Evolutionary conservation across 805 yeast genomes (phyloP).

Genomic region (Candida silvicultrix): DNA sequence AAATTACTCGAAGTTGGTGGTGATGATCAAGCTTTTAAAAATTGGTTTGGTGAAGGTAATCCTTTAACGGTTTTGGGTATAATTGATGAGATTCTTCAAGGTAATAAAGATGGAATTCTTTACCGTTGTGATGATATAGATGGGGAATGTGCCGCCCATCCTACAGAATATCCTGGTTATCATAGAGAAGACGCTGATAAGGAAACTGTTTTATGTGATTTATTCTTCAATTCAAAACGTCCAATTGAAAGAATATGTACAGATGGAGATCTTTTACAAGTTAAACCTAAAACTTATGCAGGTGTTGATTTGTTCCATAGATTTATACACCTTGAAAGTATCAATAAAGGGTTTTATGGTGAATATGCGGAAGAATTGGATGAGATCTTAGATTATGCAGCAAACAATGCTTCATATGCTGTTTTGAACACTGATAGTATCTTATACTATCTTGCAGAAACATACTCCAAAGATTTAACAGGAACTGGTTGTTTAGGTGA

Average conservation of each 20-base stretch:
- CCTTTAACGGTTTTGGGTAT: slow-evolving; percentile 26
- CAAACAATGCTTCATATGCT: slow-evolving; percentile 24
- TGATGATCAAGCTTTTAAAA: slow-evolving; percentile 21
- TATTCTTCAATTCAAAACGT: slow-evolving; percentile 24
- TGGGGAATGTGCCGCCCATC: slow-evolving; percentile 21
- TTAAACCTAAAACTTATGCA: slow-evolving; percentile 24
- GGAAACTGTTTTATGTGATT: slow-evolving; percentile 31
- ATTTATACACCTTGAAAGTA: slow-evolving; percentile 23
- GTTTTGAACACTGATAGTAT: slow-evolving; percentile 24
- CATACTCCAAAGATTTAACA: slow-evolving; percentile 16
- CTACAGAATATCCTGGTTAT: slow-evolving; percentile 28
- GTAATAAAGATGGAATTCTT: slow-evolving; percentile 22
- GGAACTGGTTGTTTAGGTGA: slow-evolving; percentile 9
- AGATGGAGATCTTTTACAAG: slow-evolving; percentile 23
- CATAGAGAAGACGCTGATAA: slow-evolving; percentile 25
- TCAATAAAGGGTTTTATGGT: slow-evolving; percentile 23
- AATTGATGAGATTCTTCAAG: slow-evolving; percentile 22
- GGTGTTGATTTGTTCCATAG: slow-evolving; percentile 29
- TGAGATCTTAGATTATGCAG: slow-evolving; percentile 25
- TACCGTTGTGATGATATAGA: slow-evolving; percentile 31
- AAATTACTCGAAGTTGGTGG: slow-evolving; percentile 25
- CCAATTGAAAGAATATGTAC: slow-evolving; percentile 26
- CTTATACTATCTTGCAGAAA: slow-evolving; percentile 23
- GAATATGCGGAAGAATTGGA: slow-evolving; percentile 26
- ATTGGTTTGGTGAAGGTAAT: slow-evolving; percentile 30